Percentiles rank a stretch among this genome's conserved stretches.
Conservation (phyloP, 257 asterid species). For the Paraleonurus japonicus region DNA sequence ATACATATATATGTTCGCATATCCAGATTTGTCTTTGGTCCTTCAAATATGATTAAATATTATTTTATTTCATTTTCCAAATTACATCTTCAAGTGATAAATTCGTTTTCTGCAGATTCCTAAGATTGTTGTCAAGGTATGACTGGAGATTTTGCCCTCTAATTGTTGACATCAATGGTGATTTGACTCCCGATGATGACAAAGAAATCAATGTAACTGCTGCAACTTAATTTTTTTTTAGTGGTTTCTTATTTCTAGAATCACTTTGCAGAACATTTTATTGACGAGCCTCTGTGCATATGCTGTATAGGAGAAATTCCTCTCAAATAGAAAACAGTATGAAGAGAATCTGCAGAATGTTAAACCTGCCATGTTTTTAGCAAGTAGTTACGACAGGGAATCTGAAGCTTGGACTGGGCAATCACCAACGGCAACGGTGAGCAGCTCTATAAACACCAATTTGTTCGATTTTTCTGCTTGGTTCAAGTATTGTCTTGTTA, state of each 20-base stretch:
- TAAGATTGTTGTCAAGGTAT: constrained; percentile 71
- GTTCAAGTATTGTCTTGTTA: constrained; percentile 2
- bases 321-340: constrained; percentile 56
- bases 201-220: constrained; percentile 71
- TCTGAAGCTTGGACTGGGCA: constrained; percentile 89
- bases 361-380: constrained; percentile 77
- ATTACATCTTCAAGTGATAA: neutral
- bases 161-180: constrained; percentile 80
- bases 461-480: neutral
- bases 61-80: constrained; percentile 6
- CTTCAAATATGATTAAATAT: neutral
- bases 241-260: neutral
- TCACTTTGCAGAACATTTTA: neutral
- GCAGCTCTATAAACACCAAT: constrained; percentile 29
- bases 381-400: constrained; percentile 73
- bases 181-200: constrained; percentile 67
- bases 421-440: constrained; percentile 71
- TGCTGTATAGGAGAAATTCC: constrained; percentile 58
- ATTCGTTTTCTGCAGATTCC: constrained; percentile 58
- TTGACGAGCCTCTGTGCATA: constrained; percentile 26
- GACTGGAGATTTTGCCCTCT: constrained; percentile 91
- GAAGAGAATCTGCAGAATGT: constrained; percentile 42
- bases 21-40: constrained; percentile 2
- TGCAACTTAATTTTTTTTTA: constrained; percentile 5
- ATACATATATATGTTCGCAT: neutral